These are phyloP conservation scores for Nakaseomyces delphensis DNA, from an alignment of 1,139 yeast genomes.

Conservation along the genomic window DNA sequence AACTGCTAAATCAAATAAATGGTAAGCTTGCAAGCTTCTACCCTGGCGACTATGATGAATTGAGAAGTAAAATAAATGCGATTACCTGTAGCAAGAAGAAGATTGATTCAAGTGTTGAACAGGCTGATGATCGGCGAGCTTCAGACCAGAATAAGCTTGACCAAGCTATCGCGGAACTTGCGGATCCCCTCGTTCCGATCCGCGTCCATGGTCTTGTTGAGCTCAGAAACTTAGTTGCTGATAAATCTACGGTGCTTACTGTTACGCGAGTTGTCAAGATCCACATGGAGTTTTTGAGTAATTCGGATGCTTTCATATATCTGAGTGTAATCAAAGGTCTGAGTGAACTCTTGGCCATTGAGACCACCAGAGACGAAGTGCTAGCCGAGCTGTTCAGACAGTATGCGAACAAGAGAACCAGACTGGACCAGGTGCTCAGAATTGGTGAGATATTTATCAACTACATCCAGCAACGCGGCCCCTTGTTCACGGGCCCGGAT, in stretches of 20 bases:
- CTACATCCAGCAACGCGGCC: conserved; percentile 44
- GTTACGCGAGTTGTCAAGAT: conserved; percentile 49
- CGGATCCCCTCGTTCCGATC: conserved; percentile 75
- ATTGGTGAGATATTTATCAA: conserved; percentile 73
- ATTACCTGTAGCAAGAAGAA: conserved; percentile 9
- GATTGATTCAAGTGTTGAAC: neutral
- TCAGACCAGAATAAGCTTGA: conserved; percentile 34
- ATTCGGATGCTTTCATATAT: conserved; percentile 80
- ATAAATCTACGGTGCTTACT: conserved; percentile 43
- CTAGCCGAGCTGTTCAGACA: neutral
- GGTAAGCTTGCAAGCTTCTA: conserved; percentile 10
- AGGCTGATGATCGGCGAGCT: conserved; percentile 13
- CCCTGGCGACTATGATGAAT: neutral
- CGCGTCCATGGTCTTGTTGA: conserved; percentile 77
- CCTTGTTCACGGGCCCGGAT: conserved; percentile 38
- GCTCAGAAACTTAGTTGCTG: conserved; percentile 49
- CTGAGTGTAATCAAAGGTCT: conserved; percentile 76
- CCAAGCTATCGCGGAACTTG: conserved; percentile 56
- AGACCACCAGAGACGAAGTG: neutral
- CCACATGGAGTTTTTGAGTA: conserved; percentile 58
- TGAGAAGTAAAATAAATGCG: conserved; percentile 6
- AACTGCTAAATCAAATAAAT: conserved; percentile 12
- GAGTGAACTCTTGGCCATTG: conserved; percentile 44
- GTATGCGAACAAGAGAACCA: conserved; percentile 13
- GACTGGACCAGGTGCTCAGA: conserved; percentile 58